phyloP scores from a whole-genome alignment of 108 stramenopile species.

The Bacterosira constricta region DNA sequence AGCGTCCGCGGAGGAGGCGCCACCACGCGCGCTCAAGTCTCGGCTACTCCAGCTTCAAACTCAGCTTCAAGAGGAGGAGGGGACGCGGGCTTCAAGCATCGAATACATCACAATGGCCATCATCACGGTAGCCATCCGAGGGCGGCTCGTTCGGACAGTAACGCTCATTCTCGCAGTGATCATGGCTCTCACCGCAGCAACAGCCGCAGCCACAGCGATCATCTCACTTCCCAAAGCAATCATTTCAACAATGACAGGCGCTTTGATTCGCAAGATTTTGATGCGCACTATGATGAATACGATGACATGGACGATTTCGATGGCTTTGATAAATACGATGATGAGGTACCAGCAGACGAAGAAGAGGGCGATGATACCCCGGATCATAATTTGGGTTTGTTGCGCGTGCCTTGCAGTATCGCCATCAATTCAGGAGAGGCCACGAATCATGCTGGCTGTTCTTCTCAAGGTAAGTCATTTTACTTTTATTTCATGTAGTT shows the following conservation, averaged over 20 bases:
- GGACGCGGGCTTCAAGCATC: too few species aligned
- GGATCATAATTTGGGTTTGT: conserved; percentile 16
- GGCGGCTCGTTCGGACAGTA: too few species aligned
- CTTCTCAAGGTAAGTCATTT: conserved; percentile 13
- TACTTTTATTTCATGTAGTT: too few species aligned
- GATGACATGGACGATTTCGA: conserved; percentile 6
- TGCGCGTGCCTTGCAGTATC: conserved; percentile 39
- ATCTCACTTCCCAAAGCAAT: not conserved
- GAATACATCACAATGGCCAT: too few species aligned
- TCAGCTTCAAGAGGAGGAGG: not conserved
- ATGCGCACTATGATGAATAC: conserved; percentile 22
- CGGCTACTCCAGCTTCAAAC: not conserved
- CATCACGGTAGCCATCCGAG: too few species aligned
- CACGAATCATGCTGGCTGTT: not conserved
- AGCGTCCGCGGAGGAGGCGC: not conserved
- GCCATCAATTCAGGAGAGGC: conserved; percentile 35
- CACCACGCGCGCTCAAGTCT: not conserved
- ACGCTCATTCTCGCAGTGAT: too few species aligned
- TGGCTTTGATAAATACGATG: not conserved
- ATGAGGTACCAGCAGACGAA: conserved; percentile 16
- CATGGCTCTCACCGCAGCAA: not conserved
- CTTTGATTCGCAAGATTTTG: not conserved
- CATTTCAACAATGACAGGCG: not conserved
- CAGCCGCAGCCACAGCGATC: not conserved
- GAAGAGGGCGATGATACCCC: conserved; percentile 29